Conservation (phyloP, 495 filamentous ascomycete genomes). For the Penicillium pulvis region DNA sequence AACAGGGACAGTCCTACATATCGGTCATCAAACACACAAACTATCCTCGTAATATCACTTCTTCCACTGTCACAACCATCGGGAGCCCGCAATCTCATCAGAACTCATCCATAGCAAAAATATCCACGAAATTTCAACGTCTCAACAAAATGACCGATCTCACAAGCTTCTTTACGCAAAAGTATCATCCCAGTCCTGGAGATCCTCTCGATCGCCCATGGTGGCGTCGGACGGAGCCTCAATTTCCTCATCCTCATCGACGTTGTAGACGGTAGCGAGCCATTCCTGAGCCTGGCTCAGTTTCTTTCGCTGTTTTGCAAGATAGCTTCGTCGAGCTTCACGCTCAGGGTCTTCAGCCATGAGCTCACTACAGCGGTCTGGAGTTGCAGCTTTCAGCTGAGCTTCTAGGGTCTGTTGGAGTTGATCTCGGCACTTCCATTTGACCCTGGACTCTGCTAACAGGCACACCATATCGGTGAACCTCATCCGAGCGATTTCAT, state of each 20-base stretch:
- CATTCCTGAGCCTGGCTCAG: conserved; percentile 47
- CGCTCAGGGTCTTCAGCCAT: conserved; percentile 54
- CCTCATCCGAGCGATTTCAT: conserved; percentile 51
- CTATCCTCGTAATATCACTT: no score
- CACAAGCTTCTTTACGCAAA: neutral
- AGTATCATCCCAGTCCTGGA: neutral
- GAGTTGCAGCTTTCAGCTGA: conserved; percentile 33
- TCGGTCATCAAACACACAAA: no score
- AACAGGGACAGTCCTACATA: no score
- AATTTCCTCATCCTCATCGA: conserved; percentile 24
- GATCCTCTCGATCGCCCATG: neutral
- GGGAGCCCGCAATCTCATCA: no score
- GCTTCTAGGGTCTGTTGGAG: conserved; percentile 38
- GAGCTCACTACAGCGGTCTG: conserved; percentile 22
- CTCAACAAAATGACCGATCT: no score
- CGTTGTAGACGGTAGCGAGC: conserved; percentile 30
- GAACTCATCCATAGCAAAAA: no score
- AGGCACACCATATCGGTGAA: conserved; percentile 54
- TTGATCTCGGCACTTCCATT: conserved; percentile 41
- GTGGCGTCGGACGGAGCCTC: conserved; percentile 3
- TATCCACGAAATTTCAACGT: no score
- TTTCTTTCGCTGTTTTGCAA: conserved; percentile 47
- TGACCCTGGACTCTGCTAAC: conserved; percentile 48
- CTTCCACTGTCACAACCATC: neutral
- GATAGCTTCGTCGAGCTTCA: conserved; percentile 35